Evolutionary conservation across 768 basidiomycete species (phyloP), one percentile per base, ranked within the genome.

Genomic region (Termitomyces sp.): DNA sequence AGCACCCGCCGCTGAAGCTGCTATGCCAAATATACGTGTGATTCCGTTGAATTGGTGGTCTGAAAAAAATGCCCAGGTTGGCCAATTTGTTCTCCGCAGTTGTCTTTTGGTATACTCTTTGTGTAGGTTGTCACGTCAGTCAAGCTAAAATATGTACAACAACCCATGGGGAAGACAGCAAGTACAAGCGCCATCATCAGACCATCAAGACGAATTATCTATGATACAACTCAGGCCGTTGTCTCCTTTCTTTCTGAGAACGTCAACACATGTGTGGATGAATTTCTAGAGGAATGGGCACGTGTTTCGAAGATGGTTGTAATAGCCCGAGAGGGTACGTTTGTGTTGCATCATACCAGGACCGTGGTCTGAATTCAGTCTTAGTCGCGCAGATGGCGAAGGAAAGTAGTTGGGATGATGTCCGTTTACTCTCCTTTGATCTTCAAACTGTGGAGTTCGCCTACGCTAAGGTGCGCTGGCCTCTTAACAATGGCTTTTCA

Each of bases 31-130:
- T 66, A 92, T 95, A 52, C 86, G 88, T 40, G 88, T 95, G 51
- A 88, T 92, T 61, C 90, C 92, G 8, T 76, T 92, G 16, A 87
- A 92, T 60, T 95, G 94, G 94, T 95, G 94, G 94, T 88, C 87
- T 3, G 84, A 88, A 49, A 84, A 84, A 61, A 85, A 83, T 60
- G 87, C 87, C 3, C 83, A 86, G 70, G 77, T 75, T 11, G 1
- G 26, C 11, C 28, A 20, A 32, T 43, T 7, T 71, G 49, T 56
- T 62, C 48, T 46, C 7, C 9, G 30, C 46, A 8, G 38, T 20
- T 22, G 16, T 51, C 33, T 46, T 47, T 43, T 60, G 48, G 55
- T 59, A 22, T 45, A 49, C 11, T 53, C 26, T 50, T 24, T 50
- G 49, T 10, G 32, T 52, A 90, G 80, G 90, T 94, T 14, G 86